These are phyloP conservation scores for Emergomyces africanus DNA, from an alignment of 2,329 filamentous ascomycete species.

Conservation along the genomic window DNA sequence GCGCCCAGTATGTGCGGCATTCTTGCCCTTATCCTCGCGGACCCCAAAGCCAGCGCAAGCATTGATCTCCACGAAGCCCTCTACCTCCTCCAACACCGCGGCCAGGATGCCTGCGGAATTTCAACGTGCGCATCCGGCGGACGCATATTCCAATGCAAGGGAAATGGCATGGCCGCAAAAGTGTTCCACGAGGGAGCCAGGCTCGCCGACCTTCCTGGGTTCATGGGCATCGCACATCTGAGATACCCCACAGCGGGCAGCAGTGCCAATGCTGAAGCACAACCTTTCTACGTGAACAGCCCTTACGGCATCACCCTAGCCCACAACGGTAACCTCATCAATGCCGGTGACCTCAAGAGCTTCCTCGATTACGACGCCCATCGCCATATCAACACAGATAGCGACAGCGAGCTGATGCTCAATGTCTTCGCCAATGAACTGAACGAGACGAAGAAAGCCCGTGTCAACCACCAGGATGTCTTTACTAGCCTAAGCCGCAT, in stretches of 20 bases:
- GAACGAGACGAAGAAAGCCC: constrained; percentile 66
- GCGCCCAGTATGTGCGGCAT: constrained; percentile 47
- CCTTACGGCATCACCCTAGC: constrained; percentile 72
- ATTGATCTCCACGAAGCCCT: constrained; percentile 57
- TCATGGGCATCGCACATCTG: constrained; percentile 75
- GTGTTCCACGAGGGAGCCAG: constrained; percentile 73
- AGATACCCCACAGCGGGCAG: constrained; percentile 84
- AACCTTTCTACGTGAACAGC: constrained; percentile 85
- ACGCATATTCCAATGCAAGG: constrained; percentile 79
- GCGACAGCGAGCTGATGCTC: constrained; percentile 74
- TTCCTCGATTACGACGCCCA: constrained; percentile 68
- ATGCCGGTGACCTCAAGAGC: constrained; percentile 54
- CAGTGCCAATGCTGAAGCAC: constrained; percentile 70
- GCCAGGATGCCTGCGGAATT: constrained; percentile 82
- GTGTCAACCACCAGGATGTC: constrained; percentile 65
- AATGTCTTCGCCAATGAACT: constrained; percentile 80
- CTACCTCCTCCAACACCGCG: constrained; percentile 62
- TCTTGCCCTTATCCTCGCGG: constrained; percentile 47
- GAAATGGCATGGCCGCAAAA: constrained; percentile 72
- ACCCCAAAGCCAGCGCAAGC: constrained; percentile 42
- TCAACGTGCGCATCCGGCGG: constrained; percentile 62
- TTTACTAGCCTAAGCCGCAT: constrained; percentile 60
- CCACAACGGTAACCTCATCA: constrained; percentile 84
- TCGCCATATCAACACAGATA: constrained; percentile 81
- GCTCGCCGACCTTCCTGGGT: constrained; percentile 63